Percentiles rank a stretch among this genome's conserved stretches.
Evolutionary conservation across 345 rosid genomes (phyloP).

Genomic region (Lepidium didymum): DNA sequence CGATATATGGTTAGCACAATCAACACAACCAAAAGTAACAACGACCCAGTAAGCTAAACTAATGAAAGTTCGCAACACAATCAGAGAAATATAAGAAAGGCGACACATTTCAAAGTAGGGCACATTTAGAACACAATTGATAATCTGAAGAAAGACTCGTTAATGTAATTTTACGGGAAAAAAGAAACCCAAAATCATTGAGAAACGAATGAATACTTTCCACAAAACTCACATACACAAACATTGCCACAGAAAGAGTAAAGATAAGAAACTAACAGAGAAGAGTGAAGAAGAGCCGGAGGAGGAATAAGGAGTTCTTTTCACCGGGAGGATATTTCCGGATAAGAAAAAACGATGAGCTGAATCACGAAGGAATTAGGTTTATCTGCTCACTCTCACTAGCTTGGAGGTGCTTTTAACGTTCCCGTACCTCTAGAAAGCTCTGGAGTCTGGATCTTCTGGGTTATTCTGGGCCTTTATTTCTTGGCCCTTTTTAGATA

Average conservation of each 20-base stretch:
- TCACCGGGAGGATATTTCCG: conserved; percentile 16
- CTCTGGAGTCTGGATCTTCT: too few species aligned
- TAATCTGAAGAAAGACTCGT: background rate
- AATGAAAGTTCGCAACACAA: background rate
- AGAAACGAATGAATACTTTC: background rate
- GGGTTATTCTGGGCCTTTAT: too few species aligned
- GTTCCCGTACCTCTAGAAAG: conserved; percentile 16
- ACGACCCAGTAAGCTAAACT: background rate
- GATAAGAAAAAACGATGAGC: conserved; percentile 6
- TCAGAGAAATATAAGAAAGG: background rate
- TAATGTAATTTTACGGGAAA: background rate
- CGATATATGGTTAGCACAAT: background rate
- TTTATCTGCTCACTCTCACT: conserved; percentile 17
- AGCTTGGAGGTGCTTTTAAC: background rate
- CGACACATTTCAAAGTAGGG: background rate
- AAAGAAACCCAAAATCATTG: background rate
- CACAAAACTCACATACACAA: background rate
- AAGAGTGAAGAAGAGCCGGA: background rate
- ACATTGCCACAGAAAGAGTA: background rate
- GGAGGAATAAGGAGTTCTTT: background rate
- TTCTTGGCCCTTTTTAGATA: too few species aligned
- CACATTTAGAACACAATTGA: background rate
- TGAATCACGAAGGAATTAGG: conserved; percentile 3
- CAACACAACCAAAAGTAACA: background rate
- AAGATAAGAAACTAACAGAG: conserved; percentile 5